Evolutionary conservation across 305 asterid species (phyloP).

Genomic region (Coffea humblotiana): DNA sequence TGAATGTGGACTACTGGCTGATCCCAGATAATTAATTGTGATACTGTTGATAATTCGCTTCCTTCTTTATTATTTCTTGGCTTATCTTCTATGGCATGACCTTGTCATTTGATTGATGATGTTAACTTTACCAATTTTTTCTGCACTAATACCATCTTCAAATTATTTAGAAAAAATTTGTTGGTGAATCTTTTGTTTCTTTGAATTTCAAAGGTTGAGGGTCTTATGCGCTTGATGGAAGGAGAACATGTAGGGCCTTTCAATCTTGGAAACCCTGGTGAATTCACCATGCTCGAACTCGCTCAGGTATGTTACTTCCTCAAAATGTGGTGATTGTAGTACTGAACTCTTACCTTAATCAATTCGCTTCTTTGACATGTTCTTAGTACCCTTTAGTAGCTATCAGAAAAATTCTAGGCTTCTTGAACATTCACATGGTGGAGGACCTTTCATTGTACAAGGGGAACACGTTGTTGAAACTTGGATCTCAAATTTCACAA

Average conservation of each 20-base stretch:
- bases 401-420: neutral
- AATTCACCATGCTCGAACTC: conserved; percentile 97
- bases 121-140: neutral
- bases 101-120: neutral
- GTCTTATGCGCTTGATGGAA: conserved; percentile 94
- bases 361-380: neutral
- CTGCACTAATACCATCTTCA: neutral
- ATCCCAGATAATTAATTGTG: neutral
- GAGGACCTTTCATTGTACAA: neutral
- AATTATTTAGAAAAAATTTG: neutral
- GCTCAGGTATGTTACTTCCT: conserved; percentile 59
- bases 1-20: neutral
- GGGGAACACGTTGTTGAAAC: neutral
- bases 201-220: conserved; percentile 62
- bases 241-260: conserved; percentile 98
- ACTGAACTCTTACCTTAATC: neutral
- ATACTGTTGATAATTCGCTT: neutral
- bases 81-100: neutral
- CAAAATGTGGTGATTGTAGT: neutral
- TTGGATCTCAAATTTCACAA: neutral
- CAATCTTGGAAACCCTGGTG: conserved; percentile 97
- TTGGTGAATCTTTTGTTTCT: neutral
- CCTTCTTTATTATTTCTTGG: neutral
- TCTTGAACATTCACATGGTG: neutral
- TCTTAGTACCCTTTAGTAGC: neutral